Evolutionary conservation across 768 basidiomycete species (phyloP).

Genomic region (Agaricus blazei): DNA sequence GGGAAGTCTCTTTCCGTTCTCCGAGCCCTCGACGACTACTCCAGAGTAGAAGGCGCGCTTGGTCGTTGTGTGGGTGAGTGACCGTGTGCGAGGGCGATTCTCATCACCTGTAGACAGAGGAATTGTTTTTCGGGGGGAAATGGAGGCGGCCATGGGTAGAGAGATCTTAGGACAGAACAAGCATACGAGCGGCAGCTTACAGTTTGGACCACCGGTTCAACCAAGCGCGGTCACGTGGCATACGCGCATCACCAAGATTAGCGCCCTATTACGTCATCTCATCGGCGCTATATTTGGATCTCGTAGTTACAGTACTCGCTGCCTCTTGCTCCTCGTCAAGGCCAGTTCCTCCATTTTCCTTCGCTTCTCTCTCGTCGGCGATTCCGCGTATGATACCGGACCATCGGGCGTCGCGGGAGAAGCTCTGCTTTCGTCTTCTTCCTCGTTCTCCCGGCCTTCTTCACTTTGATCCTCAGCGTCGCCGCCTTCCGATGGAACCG

Average conservation of each 20-base stretch:
- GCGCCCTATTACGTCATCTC: background rate
- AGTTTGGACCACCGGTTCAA: background rate
- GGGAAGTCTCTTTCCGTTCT: constrained; percentile 60
- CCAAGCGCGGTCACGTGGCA: constrained; percentile 11
- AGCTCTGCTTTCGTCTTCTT: background rate
- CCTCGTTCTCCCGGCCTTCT: background rate
- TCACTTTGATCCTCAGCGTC: constrained; percentile 1
- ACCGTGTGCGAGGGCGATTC: constrained; percentile 36
- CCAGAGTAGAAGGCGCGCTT: constrained; percentile 87
- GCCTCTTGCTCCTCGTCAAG: constrained; percentile 17
- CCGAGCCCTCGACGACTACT: constrained; percentile 83
- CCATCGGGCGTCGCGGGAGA: constrained; percentile 5
- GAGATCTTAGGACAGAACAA: constrained; percentile 6
- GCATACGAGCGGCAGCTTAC: background rate
- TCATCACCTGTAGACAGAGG: constrained; percentile 72
- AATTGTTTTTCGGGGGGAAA: constrained; percentile 69
- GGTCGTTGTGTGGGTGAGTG: constrained; percentile 41
- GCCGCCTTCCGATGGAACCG: constrained; percentile 3
- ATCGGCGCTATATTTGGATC: no score
- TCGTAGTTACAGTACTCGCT: constrained; percentile 7
- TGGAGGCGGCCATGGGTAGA: constrained; percentile 52
- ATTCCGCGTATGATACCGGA: constrained; percentile 20
- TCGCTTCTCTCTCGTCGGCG: constrained; percentile 28
- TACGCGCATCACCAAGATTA: constrained; percentile 2
- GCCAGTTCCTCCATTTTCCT: constrained; percentile 28